Base-by-base conservation (phyloP, 345 rosid species). In the Bruguiera gymnorhiza region DNA sequence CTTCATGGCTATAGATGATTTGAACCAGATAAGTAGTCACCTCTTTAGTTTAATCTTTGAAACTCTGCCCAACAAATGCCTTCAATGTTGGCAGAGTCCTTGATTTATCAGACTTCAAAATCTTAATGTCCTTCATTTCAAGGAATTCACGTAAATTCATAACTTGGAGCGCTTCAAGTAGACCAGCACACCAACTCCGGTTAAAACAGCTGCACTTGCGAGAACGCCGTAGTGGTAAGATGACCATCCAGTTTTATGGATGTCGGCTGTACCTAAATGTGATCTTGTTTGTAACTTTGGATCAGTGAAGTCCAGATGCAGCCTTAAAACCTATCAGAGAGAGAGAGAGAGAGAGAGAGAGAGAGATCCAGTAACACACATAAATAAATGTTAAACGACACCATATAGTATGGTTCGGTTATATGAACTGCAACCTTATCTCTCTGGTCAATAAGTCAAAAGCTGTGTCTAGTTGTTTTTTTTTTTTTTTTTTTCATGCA, bases 141-240 rank as follows among this genome's bases (percentile, higher is more conserved):
- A 56, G 6, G 29, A 24, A n/a, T 59, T 1, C 3, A 63, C 23
- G 29, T n/a, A 10, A 6, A 36, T 74, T 88, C 80, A 89, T 27
- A 68, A 71, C 51, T 81, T 79, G 0, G 91, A 69, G 73, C 97
- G 99, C 77, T 89, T 92, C 60, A 90, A 61, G 85, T 88, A 92
- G 53, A 83, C 86, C 70, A 90, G 51, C 60, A 85, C 71, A 1
- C 89, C 86, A 23, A 92, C 46, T 86, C 96, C 80, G 11, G 97
- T 79, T 70, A 95, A 64, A 16, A 76, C 88, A 66, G 86, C 86
- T 26, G 87, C 89, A 62, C 97, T 86, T 0, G 87, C 84, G 57
- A 90, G 66, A 55, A 89, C 50, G 61, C 90, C 78, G 13, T 85
- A 70, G 60, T 76, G 82, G 76, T 73, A 63, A 16, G 81, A 79